phyloP scores from a whole-genome alignment of 2,329 filamentous ascomycete species.

The Cladosporium colombiae region DNA sequence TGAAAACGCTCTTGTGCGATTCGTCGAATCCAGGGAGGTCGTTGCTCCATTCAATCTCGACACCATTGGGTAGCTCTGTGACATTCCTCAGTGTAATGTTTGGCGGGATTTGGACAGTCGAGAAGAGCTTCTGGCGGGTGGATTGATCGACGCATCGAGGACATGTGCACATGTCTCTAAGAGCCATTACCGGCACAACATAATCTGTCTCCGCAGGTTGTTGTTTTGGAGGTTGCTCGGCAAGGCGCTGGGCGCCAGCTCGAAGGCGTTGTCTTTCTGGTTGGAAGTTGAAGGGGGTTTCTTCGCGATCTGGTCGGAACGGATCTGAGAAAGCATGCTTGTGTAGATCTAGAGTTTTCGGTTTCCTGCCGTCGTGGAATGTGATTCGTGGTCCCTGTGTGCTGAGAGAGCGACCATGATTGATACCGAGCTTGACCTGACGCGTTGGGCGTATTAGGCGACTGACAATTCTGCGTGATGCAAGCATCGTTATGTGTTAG shows the following conservation, averaged over 20 bases:
- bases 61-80: constrained; percentile 31
- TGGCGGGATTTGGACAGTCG: constrained; percentile 62
- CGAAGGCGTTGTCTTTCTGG: neutral
- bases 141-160: constrained; percentile 58
- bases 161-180: constrained; percentile 63
- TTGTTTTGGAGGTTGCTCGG: neutral
- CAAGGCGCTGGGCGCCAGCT: neutral
- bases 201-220: neutral
- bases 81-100: constrained; percentile 46
- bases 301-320: neutral
- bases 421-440: neutral
- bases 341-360: neutral
- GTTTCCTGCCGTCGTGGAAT: neutral
- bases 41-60: constrained; percentile 56
- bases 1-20: constrained; percentile 32
- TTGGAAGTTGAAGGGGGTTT: neutral
- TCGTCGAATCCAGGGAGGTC: constrained; percentile 52
- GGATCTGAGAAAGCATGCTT: neutral
- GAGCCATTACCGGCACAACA: constrained; percentile 26
- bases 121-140: constrained; percentile 65
- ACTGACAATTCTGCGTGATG: neutral
- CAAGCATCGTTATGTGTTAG: neutral
- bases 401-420: neutral
- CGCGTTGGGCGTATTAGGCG: neutral
- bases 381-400: neutral